Conservation (phyloP, 129 eudicot species). For the Tagetes erecta region DNA sequence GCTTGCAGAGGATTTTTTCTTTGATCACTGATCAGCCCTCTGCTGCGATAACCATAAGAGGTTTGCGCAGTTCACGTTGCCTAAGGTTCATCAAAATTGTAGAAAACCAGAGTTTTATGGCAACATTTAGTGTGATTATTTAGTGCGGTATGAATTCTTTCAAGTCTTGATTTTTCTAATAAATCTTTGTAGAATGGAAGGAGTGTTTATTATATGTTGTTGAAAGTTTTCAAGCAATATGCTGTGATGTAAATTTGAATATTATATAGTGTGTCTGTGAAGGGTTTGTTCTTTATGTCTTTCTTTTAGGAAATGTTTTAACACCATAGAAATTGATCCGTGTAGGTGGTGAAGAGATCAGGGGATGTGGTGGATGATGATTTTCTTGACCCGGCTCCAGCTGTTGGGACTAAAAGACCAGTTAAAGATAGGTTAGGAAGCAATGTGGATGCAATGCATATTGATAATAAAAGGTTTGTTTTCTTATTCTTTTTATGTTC, state of each 20-base stretch:
- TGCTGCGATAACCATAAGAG: no score
- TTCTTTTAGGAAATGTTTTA: not conserved
- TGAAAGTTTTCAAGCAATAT: not conserved
- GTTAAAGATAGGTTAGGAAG: slow-evolving; percentile 75
- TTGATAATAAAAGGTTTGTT: slow-evolving; percentile 55
- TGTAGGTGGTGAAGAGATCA: slow-evolving; percentile 79
- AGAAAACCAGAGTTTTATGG: no score
- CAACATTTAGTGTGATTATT: not conserved
- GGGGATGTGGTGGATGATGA: slow-evolving; percentile 42
- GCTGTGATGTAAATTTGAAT: slow-evolving; percentile 1
- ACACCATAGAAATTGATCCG: slow-evolving; percentile 13
- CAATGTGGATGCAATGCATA: slow-evolving; percentile 40
- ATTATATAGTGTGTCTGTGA: not conserved
- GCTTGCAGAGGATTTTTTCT: no score
- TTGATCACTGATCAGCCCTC: no score
- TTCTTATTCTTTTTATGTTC: not conserved
- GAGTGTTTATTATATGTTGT: not conserved
- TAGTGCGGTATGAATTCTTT: not conserved
- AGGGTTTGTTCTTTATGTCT: not conserved
- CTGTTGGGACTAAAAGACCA: slow-evolving; percentile 67
- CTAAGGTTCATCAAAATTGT: no score
- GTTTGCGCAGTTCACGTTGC: no score
- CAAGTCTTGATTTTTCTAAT: not conserved
- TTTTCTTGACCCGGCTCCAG: slow-evolving; percentile 30
- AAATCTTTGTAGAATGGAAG: not conserved